phyloP scores from a whole-genome alignment of 352 stramenopile genomes.

The Pythium coloratum region DNA sequence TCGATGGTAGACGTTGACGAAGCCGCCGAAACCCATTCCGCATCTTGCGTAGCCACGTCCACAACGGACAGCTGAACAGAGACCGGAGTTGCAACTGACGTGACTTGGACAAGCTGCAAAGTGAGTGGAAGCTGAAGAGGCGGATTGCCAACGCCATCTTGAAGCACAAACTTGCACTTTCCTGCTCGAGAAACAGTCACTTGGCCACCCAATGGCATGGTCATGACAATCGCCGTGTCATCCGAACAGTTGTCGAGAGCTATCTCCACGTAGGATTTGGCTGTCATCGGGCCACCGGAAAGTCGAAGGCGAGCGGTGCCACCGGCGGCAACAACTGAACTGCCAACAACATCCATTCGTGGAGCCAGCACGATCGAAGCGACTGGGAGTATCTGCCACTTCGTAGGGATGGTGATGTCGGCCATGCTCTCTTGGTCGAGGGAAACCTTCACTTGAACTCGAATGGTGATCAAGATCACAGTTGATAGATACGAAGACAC shows the following conservation, averaged over 20 bases:
- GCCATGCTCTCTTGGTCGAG: background rate
- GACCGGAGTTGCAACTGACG: background rate
- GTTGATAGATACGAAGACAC: background rate
- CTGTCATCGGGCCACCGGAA: background rate
- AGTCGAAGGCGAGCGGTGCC: constrained; percentile 7
- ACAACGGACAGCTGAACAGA: constrained; percentile 14
- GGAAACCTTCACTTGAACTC: background rate
- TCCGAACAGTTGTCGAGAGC: background rate
- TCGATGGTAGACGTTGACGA: constrained; percentile 9
- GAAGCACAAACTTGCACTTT: constrained; percentile 23
- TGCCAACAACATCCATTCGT: constrained; percentile 12
- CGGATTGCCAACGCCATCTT: constrained; percentile 1
- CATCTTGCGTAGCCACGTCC: background rate
- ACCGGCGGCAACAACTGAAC: constrained; percentile 2
- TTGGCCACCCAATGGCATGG: background rate
- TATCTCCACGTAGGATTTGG: constrained; percentile 11
- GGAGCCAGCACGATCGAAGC: background rate
- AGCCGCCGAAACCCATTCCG: constrained; percentile 2
- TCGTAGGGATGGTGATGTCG: constrained; percentile 18
- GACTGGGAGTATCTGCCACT: constrained; percentile 17
- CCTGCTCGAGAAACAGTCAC: background rate
- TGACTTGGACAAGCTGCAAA: constrained; percentile 20
- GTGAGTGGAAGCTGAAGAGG: constrained; percentile 20
- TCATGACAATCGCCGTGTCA: background rate
- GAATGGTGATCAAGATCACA: constrained; percentile 2